These are phyloP conservation scores for Camptophora hylomeconis DNA, from an alignment of 2,329 filamentous ascomycete species.

Conservation along the genomic window DNA sequence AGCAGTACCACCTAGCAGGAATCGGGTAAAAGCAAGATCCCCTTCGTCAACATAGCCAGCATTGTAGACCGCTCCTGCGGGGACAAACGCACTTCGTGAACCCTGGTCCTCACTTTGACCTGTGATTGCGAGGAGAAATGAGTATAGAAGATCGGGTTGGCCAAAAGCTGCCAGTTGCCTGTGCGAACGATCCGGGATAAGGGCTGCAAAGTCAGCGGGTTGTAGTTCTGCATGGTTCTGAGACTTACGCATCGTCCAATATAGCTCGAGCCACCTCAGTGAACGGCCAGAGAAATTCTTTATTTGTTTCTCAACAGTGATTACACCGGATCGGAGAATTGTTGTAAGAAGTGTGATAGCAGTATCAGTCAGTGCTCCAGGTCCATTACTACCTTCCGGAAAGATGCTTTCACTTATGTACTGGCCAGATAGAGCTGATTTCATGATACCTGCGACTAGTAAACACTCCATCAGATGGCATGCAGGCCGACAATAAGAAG, in stretches of 20 bases:
- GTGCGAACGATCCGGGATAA: too few relatives aligned
- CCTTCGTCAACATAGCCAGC: too few relatives aligned
- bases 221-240: constrained; percentile 3
- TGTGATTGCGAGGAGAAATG: too few relatives aligned
- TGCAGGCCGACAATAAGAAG: constrained; percentile 9
- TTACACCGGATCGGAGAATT: constrained; percentile 1
- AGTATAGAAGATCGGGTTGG: constrained; percentile 1
- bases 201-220: too few relatives aligned
- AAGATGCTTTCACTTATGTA: constrained; percentile 3
- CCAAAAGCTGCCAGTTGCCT: constrained; percentile 2
- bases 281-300: background rate
- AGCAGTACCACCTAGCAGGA: too few relatives aligned
- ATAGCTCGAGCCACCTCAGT: constrained; percentile 3
- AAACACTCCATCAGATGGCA: constrained; percentile 10
- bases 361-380: constrained; percentile 4
- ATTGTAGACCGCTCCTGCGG: too few relatives aligned
- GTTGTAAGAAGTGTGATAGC: constrained; percentile 3
- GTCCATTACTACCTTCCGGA: constrained; percentile 2
- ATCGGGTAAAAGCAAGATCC: too few relatives aligned
- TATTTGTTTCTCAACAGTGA: background rate
- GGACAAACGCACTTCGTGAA: too few relatives aligned
- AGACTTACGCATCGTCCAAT: constrained; percentile 2
- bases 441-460: constrained; percentile 6
- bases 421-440: background rate
- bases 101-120: too few relatives aligned